phyloP scores from a whole-genome alignment of 2,329 filamentous ascomycete genomes.

The Pyrenophora graminea region DNA sequence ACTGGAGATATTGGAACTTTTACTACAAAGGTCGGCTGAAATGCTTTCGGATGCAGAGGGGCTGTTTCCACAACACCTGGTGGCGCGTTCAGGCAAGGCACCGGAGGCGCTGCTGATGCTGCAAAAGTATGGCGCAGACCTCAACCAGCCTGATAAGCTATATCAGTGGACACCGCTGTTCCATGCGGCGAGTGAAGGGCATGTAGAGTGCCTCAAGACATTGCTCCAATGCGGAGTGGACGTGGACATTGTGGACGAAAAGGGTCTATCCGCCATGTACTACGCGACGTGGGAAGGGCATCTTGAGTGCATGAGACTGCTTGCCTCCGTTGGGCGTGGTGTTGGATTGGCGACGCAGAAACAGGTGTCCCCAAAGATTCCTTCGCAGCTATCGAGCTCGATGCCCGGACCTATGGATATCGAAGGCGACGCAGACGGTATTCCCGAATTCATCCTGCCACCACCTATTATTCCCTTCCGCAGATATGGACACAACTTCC shows the following conservation, averaged over 20 bases:
- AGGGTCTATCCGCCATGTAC: constrained; percentile 91
- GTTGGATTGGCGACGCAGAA: constrained; percentile 40
- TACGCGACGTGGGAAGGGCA: constrained; percentile 99
- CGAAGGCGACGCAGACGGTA: constrained; percentile 79
- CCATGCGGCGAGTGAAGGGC: constrained; percentile 94
- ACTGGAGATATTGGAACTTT: constrained; percentile 78
- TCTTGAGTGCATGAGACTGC: constrained; percentile 87
- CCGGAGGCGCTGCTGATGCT: constrained; percentile 79
- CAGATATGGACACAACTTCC: constrained; percentile 96
- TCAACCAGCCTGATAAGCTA: constrained; percentile 91
- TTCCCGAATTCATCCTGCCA: constrained; percentile 87
- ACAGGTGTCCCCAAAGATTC: constrained; percentile 50
- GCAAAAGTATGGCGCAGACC: constrained; percentile 82
- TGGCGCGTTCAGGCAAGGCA: constrained; percentile 83
- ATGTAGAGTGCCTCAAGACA: constrained; percentile 82
- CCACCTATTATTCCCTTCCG: constrained; percentile 94
- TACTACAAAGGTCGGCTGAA: constrained; percentile 77
- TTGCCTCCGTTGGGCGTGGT: constrained; percentile 61
- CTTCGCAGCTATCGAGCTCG: constrained; percentile 43
- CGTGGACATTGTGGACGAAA: constrained; percentile 83
- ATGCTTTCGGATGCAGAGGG: constrained; percentile 96
- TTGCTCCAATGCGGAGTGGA: constrained; percentile 80
- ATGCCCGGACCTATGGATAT: constrained; percentile 55
- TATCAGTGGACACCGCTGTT: constrained; percentile 98
- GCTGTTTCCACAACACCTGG: constrained; percentile 93